A percentile compares a stretch with the other conserved stretches of the same genome.
phyloP scores from a whole-genome alignment of 1,139 yeast species.

The Geotrichum cucujoidarum region DNA sequence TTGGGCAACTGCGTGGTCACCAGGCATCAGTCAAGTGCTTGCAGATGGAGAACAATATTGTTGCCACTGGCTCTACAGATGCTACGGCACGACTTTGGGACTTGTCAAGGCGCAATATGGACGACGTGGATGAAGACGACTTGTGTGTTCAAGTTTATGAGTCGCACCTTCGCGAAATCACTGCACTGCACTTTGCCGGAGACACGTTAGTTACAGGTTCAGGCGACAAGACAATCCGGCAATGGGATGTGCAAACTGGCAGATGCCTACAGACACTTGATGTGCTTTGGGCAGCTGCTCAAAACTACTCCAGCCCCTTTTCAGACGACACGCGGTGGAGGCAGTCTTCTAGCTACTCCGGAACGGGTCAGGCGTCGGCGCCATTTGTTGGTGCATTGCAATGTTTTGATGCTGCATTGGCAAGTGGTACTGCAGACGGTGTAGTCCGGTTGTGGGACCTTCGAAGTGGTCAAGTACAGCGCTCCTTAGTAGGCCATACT shows the following conservation, averaged over 20 bases:
- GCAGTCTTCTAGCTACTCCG: slow-evolving; percentile 16
- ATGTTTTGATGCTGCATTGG: slow-evolving; percentile 65
- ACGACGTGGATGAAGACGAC: slow-evolving; percentile 25
- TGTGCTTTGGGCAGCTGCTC: slow-evolving; percentile 52
- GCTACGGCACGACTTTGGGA: slow-evolving; percentile 62
- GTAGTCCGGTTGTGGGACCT: slow-evolving; percentile 71
- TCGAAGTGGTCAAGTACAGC: slow-evolving; percentile 61
- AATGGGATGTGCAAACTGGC: slow-evolving; percentile 57
- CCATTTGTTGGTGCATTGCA: slow-evolving; percentile 57
- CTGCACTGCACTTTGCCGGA: slow-evolving; percentile 52
- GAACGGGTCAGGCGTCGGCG: slow-evolving; percentile 17
- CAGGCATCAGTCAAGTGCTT: slow-evolving; percentile 53
- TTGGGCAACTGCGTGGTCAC: slow-evolving; percentile 34
- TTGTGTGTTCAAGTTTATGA: slow-evolving; percentile 48
- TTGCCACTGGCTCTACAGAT: slow-evolving; percentile 61
- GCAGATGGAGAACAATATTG: slow-evolving; percentile 50
- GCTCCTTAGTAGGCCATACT: slow-evolving; percentile 64
- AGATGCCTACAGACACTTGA: slow-evolving; percentile 57
- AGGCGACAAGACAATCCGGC: slow-evolving; percentile 53
- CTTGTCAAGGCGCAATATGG: slow-evolving; percentile 33
- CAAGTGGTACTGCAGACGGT: slow-evolving; percentile 74
- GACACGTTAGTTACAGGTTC: slow-evolving; percentile 54
- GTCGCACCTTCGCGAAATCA: slow-evolving; percentile 60
- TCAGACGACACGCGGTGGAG: slow-evolving; percentile 26
- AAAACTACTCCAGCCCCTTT: slow-evolving; percentile 21